Evolutionary conservation across 169 alveolate genomes (phyloP).

Genomic region (Babesia sp.): DNA sequence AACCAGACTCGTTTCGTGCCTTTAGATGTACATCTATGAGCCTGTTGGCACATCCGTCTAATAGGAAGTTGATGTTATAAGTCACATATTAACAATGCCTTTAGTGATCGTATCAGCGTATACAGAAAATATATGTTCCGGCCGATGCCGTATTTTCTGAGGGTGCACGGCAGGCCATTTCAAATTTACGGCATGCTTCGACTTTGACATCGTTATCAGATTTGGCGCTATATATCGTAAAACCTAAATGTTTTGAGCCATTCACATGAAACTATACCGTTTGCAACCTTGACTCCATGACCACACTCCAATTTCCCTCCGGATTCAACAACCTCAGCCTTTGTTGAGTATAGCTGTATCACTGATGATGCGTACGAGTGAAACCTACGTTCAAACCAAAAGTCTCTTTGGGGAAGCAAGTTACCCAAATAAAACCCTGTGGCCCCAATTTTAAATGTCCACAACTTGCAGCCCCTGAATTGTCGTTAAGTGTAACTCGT

Average conservation of each 20-base stretch:
- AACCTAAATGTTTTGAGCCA: neutral
- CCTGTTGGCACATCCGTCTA: slow-evolving; percentile 5
- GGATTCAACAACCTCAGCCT: neutral
- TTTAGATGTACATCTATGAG: neutral
- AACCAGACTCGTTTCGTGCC: neutral
- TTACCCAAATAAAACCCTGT: slow-evolving; percentile 47
- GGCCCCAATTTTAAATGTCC: slow-evolving; percentile 8
- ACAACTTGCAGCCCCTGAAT: slow-evolving; percentile 33
- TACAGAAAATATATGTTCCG: slow-evolving; percentile 18
- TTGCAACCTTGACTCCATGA: neutral
- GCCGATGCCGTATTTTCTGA: neutral
- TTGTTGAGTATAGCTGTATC: neutral
- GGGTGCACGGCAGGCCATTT: slow-evolving; percentile 11
- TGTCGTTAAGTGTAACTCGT: neutral
- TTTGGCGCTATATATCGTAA: neutral
- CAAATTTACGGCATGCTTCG: slow-evolving; percentile 14
- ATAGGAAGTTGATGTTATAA: neutral
- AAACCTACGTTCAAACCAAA: slow-evolving; percentile 31
- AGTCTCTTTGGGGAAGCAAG: slow-evolving; percentile 45
- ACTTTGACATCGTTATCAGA: neutral
- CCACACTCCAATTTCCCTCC: neutral
- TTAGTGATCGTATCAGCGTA: neutral
- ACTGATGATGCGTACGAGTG: neutral
- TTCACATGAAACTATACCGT: neutral
- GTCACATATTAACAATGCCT: neutral